These are phyloP conservation scores for Medicago lupulina DNA, from an alignment of 306 rosid species.

Conservation along the genomic window DNA sequence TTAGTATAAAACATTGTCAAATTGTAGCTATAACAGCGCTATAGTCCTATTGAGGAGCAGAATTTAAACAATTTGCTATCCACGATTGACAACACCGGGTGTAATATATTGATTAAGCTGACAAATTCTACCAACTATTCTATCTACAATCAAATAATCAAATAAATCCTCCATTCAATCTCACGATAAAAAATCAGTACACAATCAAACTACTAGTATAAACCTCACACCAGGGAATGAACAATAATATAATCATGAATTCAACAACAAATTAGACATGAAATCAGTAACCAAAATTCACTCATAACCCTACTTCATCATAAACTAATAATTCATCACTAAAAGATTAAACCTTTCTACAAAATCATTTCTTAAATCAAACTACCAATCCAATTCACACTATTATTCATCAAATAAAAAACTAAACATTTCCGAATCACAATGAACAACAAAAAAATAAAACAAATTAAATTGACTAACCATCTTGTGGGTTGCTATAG, in stretches of 20 bases:
- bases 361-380: constrained; percentile 10
- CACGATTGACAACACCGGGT: too few species aligned
- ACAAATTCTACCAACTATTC: not conserved
- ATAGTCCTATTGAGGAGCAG: too few species aligned
- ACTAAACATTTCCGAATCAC: not conserved
- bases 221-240: not conserved
- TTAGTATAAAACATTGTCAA: too few species aligned
- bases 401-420: not conserved
- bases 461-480: constrained; percentile 52
- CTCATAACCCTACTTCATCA: not conserved
- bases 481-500: constrained; percentile 77
- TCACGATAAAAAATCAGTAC: not conserved
- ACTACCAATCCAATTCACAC: not conserved
- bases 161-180: not conserved
- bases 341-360: constrained; percentile 13
- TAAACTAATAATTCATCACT: constrained; percentile 15
- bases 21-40: too few species aligned
- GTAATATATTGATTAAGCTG: too few species aligned
- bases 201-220: constrained; percentile 1
- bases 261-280: not conserved
- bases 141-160: not conserved
- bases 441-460: too few species aligned
- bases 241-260: not conserved
- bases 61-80: too few species aligned
- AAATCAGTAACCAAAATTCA: constrained; percentile 2